Base-by-base conservation (phyloP, 2,329 filamentous ascomycete genomes). In the Cladorrhinum sp. region DNA sequence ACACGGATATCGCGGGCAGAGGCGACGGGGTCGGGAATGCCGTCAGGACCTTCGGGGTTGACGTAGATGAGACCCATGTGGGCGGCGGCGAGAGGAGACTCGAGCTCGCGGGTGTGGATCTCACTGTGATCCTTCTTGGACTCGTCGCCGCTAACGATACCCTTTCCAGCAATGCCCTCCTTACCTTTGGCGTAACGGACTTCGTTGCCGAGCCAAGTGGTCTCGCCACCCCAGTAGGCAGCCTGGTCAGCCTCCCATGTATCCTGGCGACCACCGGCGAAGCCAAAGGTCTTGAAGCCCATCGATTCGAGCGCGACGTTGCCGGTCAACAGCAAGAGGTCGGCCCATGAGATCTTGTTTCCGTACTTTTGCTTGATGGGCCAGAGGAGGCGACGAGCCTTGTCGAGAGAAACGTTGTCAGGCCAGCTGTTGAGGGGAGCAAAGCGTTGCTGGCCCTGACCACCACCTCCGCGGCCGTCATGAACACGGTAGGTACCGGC, bases 351-450 rank as follows among this genome's bases (percentile, higher is more conserved):
- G 75, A 92, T 89, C 79, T 90, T 91, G 80, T 85, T 85, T 73
- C 89, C 89, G 66, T 92, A 92, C 81, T 92, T 92, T 68, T 91
- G 88, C 84, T 92, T 92, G 78, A 92, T 86, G 59, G 89, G 89
- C 87, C 88, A 91, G 48, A 92, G 78, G 59, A 92, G 83, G 65
- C 89, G 88, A 59, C 89, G 89, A 29, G 89, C 89, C 83, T 92
- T 92, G 82, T 92, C 89, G 57, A 92, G 82, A 68, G 80, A 86
- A 70, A 85, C 87, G 67, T 92, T 92, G 77, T 92, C 89, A 48
- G 89, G 89, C 89, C 89, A 92, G 79, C 85, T 86, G 82, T 92
- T 92, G 72, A 92, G 85, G 5, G 90, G 90, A 57, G 89, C 89
- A 69, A 92, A 92, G 45, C 90, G 85, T 77, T 92, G 89, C 76